Evolutionary conservation across 2,329 filamentous ascomycete genomes (phyloP).

Genomic region (Phyllosticta paracitricarpa): DNA sequence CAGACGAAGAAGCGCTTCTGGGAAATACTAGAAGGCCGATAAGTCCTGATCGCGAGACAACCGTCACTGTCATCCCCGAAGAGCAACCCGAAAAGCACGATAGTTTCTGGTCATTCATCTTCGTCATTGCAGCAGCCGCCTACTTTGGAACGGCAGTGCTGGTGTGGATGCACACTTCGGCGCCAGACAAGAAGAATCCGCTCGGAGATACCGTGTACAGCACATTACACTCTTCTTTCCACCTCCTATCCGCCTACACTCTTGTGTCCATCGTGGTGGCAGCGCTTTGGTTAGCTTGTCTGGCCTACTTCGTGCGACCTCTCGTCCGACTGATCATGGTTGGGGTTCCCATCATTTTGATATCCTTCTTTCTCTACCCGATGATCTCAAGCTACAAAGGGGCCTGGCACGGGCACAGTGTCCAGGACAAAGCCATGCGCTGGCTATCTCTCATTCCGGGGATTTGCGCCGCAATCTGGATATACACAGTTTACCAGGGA

Average conservation of each 20-base stretch:
- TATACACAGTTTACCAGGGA: constrained; percentile 71
- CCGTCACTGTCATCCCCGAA: constrained; percentile 41
- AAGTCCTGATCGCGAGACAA: constrained; percentile 43
- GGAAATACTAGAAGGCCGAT: constrained; percentile 33
- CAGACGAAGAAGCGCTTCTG: constrained; percentile 39
- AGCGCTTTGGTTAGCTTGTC: constrained; percentile 76
- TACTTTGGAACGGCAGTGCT: constrained; percentile 83
- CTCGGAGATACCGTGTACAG: constrained; percentile 93
- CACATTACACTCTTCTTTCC: constrained; percentile 74
- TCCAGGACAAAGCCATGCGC: constrained; percentile 86
- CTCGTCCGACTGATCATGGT: constrained; percentile 72
- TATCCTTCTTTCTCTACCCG: constrained; percentile 85
- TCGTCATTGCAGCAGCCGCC: constrained; percentile 71
- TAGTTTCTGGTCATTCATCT: constrained; percentile 84
- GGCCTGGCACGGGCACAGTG: constrained; percentile 56
- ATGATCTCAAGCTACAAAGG: constrained; percentile 84
- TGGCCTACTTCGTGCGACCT: constrained; percentile 80
- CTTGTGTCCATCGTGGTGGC: constrained; percentile 82
- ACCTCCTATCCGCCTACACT: constrained; percentile 84
- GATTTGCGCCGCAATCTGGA: constrained; percentile 64
- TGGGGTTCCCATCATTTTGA: constrained; percentile 73
- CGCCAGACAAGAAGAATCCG: constrained; percentile 56
- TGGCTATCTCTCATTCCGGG: constrained; percentile 74
- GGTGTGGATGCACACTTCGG: constrained; percentile 78
- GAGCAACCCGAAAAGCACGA: constrained; percentile 67